phyloP scores from a whole-genome alignment of 495 filamentous ascomycete species.

The Monascus purpureus region DNA sequence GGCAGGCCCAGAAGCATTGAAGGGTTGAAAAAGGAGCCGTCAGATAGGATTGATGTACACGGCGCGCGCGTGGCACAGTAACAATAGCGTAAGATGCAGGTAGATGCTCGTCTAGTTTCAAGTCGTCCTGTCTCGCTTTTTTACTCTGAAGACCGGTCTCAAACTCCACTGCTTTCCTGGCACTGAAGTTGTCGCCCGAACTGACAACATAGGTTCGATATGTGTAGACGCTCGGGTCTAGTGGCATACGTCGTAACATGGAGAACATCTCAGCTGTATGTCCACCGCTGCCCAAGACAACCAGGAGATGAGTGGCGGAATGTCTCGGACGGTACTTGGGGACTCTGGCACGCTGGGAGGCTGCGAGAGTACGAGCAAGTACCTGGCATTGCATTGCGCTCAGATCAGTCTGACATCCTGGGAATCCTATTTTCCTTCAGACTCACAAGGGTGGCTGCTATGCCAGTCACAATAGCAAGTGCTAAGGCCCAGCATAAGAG shows the following conservation, averaged over 20 bases:
- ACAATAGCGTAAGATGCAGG: constrained; percentile 35
- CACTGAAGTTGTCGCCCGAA: constrained; percentile 62
- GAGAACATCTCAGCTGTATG: constrained; percentile 91
- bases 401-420: too few species aligned
- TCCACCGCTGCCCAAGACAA: constrained; percentile 83
- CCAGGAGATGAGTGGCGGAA: constrained; percentile 50
- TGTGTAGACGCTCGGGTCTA: constrained; percentile 35
- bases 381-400: too few species aligned
- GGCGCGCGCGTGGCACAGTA: constrained; percentile 54
- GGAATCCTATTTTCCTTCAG: too few species aligned
- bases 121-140: constrained; percentile 4
- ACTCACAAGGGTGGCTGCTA: constrained; percentile 10
- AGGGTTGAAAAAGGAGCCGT: constrained; percentile 51
- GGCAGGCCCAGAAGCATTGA: constrained; percentile 37
- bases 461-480: constrained; percentile 1
- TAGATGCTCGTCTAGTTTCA: constrained; percentile 5
- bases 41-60: constrained; percentile 61
- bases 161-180: constrained; percentile 48
- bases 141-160: constrained; percentile 24
- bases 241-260: constrained; percentile 42
- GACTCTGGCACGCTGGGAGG: constrained; percentile 20
- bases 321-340: constrained; percentile 17
- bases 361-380: constrained; percentile 11
- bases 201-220: constrained; percentile 75
- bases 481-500: constrained; percentile 3